Conservation (phyloP, 1,139 yeast species). For the Scheffersomyces lignicola region DNA sequence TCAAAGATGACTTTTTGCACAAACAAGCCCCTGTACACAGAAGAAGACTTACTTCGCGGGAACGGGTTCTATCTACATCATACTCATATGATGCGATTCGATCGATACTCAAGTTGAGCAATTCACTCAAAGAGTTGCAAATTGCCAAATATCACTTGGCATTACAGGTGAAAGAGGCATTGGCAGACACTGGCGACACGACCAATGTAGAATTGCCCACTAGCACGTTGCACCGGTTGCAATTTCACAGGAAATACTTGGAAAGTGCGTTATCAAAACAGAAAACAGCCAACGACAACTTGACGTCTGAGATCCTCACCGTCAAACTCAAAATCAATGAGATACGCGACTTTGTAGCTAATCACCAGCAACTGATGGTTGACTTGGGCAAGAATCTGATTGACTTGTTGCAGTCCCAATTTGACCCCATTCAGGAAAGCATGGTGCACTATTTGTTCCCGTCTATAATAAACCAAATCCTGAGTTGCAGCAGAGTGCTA, state of each 20-base stretch:
- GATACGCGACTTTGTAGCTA: constrained; percentile 16
- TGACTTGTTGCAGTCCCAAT: constrained; percentile 30
- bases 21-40: constrained; percentile 1
- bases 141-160: constrained; percentile 19
- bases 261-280: constrained; percentile 21
- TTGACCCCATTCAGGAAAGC: constrained; percentile 27
- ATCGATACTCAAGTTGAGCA: constrained; percentile 28
- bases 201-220: constrained; percentile 14
- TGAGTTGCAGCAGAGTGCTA: constrained; percentile 17
- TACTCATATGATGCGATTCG: constrained; percentile 40
- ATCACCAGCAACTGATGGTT: constrained; percentile 18
- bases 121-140: constrained; percentile 32
- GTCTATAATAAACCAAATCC: constrained; percentile 20
- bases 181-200: constrained; percentile 13
- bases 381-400: constrained; percentile 22
- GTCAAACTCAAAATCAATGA: constrained; percentile 26
- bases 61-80: constrained; percentile 14
- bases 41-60: neutral
- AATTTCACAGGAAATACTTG: constrained; percentile 13
- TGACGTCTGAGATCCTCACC: constrained; percentile 26
- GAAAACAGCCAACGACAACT: constrained; percentile 24
- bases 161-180: constrained; percentile 15
- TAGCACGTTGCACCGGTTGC: constrained; percentile 11
- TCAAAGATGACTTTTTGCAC: constrained; percentile 7
- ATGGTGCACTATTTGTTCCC: constrained; percentile 22